These are phyloP conservation scores for Acrocalymma vagum DNA, from an alignment of 2,329 filamentous ascomycete genomes.

Conservation along the genomic window DNA sequence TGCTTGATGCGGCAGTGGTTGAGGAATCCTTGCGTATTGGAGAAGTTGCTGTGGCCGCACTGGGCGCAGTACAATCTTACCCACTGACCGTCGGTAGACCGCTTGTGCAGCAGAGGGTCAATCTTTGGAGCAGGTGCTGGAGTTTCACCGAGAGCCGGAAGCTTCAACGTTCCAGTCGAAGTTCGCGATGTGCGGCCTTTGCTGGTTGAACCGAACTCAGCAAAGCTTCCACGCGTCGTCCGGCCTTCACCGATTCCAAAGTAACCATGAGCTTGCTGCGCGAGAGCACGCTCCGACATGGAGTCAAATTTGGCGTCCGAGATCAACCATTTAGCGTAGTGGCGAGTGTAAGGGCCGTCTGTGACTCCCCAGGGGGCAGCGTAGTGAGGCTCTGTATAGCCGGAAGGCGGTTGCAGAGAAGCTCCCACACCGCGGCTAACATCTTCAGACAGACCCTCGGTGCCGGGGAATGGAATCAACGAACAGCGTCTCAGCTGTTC, in stretches of 20 bases:
- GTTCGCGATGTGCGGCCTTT: conserved; percentile 67
- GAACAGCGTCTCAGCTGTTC: conserved; percentile 94
- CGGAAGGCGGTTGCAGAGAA: conserved; percentile 68
- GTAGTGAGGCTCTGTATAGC: conserved; percentile 75
- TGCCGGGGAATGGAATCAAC: conserved; percentile 86
- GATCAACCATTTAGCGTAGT: conserved; percentile 95
- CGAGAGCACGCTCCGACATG: conserved; percentile 46
- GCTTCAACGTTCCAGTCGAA: conserved; percentile 60
- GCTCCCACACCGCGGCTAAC: conserved; percentile 79
- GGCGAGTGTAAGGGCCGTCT: conserved; percentile 91
- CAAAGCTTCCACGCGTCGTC: conserved; percentile 78
- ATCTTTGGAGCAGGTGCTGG: conserved; percentile 67
- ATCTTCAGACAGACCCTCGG: conserved; percentile 70
- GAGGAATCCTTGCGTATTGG: conserved; percentile 98
- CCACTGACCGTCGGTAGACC: conserved; percentile 79
- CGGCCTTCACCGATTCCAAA: conserved; percentile 69
- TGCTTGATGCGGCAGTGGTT: conserved; percentile 98
- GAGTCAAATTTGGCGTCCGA: conserved; percentile 85
- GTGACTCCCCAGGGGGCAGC: conserved; percentile 89
- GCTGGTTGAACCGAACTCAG: conserved; percentile 59
- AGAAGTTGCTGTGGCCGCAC: conserved; percentile 90
- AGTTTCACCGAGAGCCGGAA: conserved; percentile 52
- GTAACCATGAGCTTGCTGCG: conserved; percentile 46
- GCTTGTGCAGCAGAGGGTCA: conserved; percentile 84
- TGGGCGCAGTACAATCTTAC: conserved; percentile 90